Percentiles rank a stretch among this genome's conserved stretches.
Evolutionary conservation across 345 rosid genomes (phyloP).

Genomic region (Gossypium bickii): DNA sequence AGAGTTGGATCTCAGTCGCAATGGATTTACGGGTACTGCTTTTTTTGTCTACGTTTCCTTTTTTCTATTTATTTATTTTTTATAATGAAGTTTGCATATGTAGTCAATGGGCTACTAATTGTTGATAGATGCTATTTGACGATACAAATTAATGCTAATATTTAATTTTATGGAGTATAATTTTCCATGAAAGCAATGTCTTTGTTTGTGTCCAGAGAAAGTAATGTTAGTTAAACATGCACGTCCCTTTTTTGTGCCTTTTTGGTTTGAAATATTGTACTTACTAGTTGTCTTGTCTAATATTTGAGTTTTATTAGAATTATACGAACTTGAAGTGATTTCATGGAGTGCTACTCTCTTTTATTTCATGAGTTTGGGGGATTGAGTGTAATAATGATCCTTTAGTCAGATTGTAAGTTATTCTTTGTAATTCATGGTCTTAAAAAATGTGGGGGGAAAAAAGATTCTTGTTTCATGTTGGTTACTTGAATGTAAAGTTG

Average conservation of each 20-base stretch:
- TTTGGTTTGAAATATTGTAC: neutral
- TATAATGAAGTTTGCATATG: neutral
- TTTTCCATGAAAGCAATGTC: conserved; percentile 1
- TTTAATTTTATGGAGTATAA: neutral
- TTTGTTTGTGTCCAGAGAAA: neutral
- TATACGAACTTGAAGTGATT: neutral
- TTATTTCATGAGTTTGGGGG: neutral
- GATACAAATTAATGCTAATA: neutral
- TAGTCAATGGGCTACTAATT: neutral
- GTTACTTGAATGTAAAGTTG: neutral
- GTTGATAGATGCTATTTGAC: no score
- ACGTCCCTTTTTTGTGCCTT: neutral
- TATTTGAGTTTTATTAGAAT: neutral
- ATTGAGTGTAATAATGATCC: neutral
- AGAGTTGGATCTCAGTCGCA: conserved; percentile 85
- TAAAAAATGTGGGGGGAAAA: neutral
- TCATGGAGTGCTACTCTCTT: neutral
- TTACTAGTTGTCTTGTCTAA: neutral
- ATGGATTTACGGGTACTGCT: conserved; percentile 67
- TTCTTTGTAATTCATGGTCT: neutral
- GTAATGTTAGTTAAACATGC: neutral
- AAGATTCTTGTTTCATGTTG: neutral
- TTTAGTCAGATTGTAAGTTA: neutral
- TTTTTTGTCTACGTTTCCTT: neutral
- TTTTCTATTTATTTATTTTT: neutral